Evolutionary conservation across 1,139 yeast species (phyloP).

Genomic region (Debaryomycetaceae sp.): DNA sequence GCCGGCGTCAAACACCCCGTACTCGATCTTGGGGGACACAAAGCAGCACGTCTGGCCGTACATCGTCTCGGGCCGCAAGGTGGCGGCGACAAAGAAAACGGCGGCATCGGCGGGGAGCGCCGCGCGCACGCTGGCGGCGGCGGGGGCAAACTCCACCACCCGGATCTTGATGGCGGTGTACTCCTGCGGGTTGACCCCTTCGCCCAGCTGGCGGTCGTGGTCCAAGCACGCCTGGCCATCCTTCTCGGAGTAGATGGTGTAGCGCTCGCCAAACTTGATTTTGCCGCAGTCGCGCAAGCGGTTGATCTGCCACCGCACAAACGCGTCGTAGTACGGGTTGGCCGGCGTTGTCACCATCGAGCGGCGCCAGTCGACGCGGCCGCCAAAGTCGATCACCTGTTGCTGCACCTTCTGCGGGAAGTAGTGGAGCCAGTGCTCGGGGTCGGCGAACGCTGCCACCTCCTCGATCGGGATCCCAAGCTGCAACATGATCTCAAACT

Average conservation of each 20-base stretch:
- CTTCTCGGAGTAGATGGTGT: conserved; percentile 93
- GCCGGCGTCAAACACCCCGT: conserved; percentile 90
- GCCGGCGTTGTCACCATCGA: conserved; percentile 92
- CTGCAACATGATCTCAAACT: conserved; percentile 94
- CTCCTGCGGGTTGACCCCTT: conserved; percentile 96
- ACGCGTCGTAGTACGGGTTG: conserved; percentile 92
- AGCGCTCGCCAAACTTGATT: conserved; percentile 96
- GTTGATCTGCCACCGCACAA: conserved; percentile 91
- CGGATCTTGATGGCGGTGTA: conserved; percentile 88
- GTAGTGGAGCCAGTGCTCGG: conserved; percentile 79
- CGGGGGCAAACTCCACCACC: conserved; percentile 58
- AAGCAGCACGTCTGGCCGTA: conserved; percentile 98
- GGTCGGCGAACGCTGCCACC: conserved; percentile 83
- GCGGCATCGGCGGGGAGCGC: conserved; percentile 38
- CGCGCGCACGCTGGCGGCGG: conserved; percentile 48
- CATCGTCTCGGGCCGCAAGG: conserved; percentile 98
- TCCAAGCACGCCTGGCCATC: conserved; percentile 99
- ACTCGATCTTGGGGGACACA: conserved; percentile 89
- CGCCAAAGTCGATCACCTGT: conserved; percentile 82
- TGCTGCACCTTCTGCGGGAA: conserved; percentile 88
- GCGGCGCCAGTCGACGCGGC: conserved; percentile 98
- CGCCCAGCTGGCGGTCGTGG: conserved; percentile 97
- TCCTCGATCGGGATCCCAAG: conserved; percentile 82
- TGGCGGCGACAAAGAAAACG: conserved; percentile 87
- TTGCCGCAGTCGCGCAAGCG: conserved; percentile 80